phyloP scores from a whole-genome alignment of 2,329 filamentous ascomycete genomes.

The Thermothelomyces thermophilus region DNA sequence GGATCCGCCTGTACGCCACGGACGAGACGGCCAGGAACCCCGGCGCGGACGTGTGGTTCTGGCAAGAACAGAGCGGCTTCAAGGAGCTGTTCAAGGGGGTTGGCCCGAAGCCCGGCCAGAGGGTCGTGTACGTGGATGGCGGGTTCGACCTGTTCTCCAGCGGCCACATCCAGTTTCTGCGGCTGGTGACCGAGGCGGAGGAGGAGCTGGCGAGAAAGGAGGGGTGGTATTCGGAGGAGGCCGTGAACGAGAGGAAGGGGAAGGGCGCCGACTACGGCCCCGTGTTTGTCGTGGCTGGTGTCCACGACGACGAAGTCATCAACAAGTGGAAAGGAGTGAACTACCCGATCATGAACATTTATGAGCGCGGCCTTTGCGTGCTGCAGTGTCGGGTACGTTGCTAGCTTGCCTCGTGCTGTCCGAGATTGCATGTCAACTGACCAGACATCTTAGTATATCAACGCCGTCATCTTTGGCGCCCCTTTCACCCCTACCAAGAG shows the following conservation, averaged over 20 bases:
- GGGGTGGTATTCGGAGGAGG: constrained; percentile 68
- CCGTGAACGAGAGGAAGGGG: constrained; percentile 54
- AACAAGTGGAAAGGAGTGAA: constrained; percentile 97
- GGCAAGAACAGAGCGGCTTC: constrained; percentile 56
- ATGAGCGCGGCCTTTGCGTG: constrained; percentile 90
- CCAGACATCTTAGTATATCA: constrained; percentile 63
- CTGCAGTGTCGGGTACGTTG: constrained; percentile 77
- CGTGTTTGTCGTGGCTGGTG: constrained; percentile 82
- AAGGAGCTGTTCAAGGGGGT: constrained; percentile 62
- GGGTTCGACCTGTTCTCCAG: constrained; percentile 96
- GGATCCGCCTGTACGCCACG: constrained; percentile 80
- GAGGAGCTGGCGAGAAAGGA: constrained; percentile 58
- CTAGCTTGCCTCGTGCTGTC: no score
- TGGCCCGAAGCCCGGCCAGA: constrained; percentile 68
- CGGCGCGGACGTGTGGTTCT: constrained; percentile 80
- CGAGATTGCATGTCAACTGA: constrained; percentile 13
- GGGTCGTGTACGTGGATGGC: constrained; percentile 90
- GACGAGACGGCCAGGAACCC: constrained; percentile 74
- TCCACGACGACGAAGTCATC: constrained; percentile 92
- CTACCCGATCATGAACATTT: constrained; percentile 99
- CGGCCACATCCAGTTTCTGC: constrained; percentile 92
- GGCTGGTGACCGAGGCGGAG: constrained; percentile 67
- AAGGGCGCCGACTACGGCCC: constrained; percentile 71
- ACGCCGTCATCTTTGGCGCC: constrained; percentile 81
- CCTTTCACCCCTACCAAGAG: constrained; percentile 77